phyloP scores from a whole-genome alignment of 2,329 filamentous ascomycete species.

The Stagonosporopsis rhizophila region DNA sequence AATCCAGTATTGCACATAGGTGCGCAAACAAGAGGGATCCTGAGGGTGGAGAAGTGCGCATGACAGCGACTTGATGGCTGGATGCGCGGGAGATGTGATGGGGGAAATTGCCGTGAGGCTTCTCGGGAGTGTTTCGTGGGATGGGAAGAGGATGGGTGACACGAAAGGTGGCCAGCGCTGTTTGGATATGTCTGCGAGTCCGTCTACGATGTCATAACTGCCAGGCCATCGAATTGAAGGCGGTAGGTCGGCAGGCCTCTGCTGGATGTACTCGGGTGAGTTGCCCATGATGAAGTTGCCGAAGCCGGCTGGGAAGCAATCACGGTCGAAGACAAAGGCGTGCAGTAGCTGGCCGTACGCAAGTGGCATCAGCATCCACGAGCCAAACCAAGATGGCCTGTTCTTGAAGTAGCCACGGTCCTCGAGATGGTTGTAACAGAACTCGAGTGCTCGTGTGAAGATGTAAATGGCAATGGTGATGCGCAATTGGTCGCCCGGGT shows the following conservation, averaged over 20 bases:
- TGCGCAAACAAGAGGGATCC: constrained; percentile 86
- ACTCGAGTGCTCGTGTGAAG: constrained; percentile 82
- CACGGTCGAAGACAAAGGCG: constrained; percentile 60
- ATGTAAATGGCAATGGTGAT: constrained; percentile 83
- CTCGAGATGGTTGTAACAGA: constrained; percentile 83
- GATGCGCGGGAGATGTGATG: constrained; percentile 84
- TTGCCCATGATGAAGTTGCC: constrained; percentile 72
- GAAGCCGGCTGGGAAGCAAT: constrained; percentile 63
- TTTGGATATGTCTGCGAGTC: constrained; percentile 78
- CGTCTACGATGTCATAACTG: constrained; percentile 78
- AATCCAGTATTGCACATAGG: constrained; percentile 87
- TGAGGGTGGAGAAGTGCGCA: constrained; percentile 89
- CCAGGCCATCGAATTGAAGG: constrained; percentile 74
- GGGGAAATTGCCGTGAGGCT: constrained; percentile 74
- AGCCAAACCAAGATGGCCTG: constrained; percentile 70
- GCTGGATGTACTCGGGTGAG: constrained; percentile 80
- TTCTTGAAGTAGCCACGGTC: constrained; percentile 70
- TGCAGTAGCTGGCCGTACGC: constrained; percentile 59
- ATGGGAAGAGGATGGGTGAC: constrained; percentile 86
- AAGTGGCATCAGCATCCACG: constrained; percentile 60
- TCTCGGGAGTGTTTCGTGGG: constrained; percentile 67
- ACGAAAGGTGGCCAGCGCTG: constrained; percentile 87
- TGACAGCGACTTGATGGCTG: constrained; percentile 81
- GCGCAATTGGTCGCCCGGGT: constrained; percentile 73
- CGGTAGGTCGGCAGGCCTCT: constrained; percentile 73